These are phyloP conservation scores for Xylaria sp. DNA, from an alignment of 2,329 filamentous ascomycete genomes.

Conservation along the genomic window DNA sequence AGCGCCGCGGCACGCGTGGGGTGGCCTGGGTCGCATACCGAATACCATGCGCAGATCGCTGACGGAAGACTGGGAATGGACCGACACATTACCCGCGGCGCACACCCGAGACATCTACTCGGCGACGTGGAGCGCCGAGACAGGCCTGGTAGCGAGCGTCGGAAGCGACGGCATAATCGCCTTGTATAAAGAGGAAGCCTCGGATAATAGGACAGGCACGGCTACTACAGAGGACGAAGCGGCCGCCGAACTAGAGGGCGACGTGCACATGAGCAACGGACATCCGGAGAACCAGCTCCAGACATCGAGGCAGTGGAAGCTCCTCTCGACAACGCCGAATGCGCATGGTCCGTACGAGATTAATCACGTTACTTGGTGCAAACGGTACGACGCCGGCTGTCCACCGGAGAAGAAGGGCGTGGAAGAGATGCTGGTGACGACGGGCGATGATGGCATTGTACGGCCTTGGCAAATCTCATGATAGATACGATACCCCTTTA, in stretches of 20 bases:
- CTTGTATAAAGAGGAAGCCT: slow-evolving; percentile 74
- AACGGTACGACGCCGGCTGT: slow-evolving; percentile 73
- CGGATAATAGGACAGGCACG: neutral
- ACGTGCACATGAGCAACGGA: slow-evolving; percentile 47
- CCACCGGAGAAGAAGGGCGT: slow-evolving; percentile 59
- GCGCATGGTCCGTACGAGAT: slow-evolving; percentile 94
- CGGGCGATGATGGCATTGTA: slow-evolving; percentile 90
- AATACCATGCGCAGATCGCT: slow-evolving; percentile 85
- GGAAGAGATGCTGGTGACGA: slow-evolving; percentile 89
- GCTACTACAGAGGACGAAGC: slow-evolving; percentile 28
- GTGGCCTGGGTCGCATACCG: slow-evolving; percentile 72
- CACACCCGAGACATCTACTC: slow-evolving; percentile 88
- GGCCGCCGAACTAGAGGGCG: slow-evolving; percentile 48
- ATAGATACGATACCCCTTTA: slow-evolving; percentile 3
- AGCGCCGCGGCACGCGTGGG: slow-evolving; percentile 50
- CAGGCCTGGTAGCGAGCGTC: slow-evolving; percentile 84
- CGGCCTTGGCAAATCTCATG: slow-evolving; percentile 77
- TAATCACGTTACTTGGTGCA: slow-evolving; percentile 91
- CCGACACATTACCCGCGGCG: slow-evolving; percentile 75
- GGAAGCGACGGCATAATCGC: slow-evolving; percentile 87
- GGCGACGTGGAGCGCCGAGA: slow-evolving; percentile 81
- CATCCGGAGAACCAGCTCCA: slow-evolving; percentile 40
- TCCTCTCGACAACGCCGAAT: slow-evolving; percentile 74
- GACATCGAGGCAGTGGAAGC: slow-evolving; percentile 70
- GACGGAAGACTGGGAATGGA: slow-evolving; percentile 86